Percentiles rank a stretch among this genome's conserved stretches.
Conservation (phyloP, 768 basidiomycete species). For the Agaricus blazei region DNA sequence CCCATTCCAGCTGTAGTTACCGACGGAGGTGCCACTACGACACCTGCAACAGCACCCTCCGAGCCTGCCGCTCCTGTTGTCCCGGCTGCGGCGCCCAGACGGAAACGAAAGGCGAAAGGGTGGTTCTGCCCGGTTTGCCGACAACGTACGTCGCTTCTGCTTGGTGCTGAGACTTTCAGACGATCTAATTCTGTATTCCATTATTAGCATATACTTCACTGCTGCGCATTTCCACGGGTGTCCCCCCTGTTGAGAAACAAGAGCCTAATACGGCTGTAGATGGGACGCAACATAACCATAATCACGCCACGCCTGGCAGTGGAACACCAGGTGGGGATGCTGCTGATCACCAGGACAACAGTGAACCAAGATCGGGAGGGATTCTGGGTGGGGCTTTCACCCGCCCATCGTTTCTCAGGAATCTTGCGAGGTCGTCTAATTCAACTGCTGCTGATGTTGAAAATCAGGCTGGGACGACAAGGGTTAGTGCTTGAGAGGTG, state of each 20-base stretch:
- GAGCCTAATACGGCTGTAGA: slow-evolving; percentile 18
- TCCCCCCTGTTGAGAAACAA: slow-evolving; percentile 29
- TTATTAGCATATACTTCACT: slow-evolving; percentile 80
- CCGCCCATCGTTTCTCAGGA: slow-evolving; percentile 27
- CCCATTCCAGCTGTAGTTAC: slow-evolving; percentile 22
- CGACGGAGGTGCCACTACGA: slow-evolving; percentile 22
- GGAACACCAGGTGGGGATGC: neutral
- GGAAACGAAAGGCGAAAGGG: slow-evolving; percentile 92
- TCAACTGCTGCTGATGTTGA: slow-evolving; percentile 14
- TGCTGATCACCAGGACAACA: slow-evolving; percentile 2
- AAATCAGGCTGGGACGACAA: slow-evolving; percentile 13
- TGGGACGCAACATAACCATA: slow-evolving; percentile 10
- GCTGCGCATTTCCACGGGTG: slow-evolving; percentile 70
- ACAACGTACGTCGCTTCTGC: slow-evolving; percentile 63
- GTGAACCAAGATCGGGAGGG: slow-evolving; percentile 18
- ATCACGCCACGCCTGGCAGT: neutral
- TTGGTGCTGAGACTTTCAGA: neutral
- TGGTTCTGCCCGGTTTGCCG: slow-evolving; percentile 98
- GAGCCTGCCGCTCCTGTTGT: slow-evolving; percentile 21
- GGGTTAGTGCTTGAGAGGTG: slow-evolving; percentile 10
- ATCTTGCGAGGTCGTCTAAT: slow-evolving; percentile 5
- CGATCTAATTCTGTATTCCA: neutral
- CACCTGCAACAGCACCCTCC: slow-evolving; percentile 23
- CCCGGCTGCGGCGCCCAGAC: slow-evolving; percentile 40
- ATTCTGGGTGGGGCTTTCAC: slow-evolving; percentile 16